Base-by-base conservation (phyloP, 2,329 filamentous ascomycete genomes). In the Didymella exigua region DNA sequence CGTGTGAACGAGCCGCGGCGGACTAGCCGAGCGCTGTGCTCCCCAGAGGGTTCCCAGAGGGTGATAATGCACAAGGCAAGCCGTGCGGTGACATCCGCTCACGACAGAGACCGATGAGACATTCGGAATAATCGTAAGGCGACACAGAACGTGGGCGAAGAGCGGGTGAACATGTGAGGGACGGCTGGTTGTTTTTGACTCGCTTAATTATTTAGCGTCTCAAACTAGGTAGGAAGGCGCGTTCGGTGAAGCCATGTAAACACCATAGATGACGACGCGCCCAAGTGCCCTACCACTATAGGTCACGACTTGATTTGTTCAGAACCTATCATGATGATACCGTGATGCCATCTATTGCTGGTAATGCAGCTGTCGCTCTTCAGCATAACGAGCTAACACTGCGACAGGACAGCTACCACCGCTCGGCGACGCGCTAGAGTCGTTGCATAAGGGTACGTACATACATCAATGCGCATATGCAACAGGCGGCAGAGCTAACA, bases 341-440 rank as follows among this genome's bases (percentile, higher is more conserved):
- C 61, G 58, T 64, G 59, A 74, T 74, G 71, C 66, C 69, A 44
- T 71, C 69, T 33, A 47, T 67, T 45, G 58, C 62, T 45, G 66
- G 68, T 74, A 68, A 61, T 53, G 62, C 50, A 47, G 38, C 41
- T 41, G 30, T 45, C 36, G 24, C 36, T 49, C 44, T 49, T 46
- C 38, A 37, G 51, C 50, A 46, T 34, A 56, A 43, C 21, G 40
- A 26, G 62, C 69, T 72, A 58, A 74, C 63, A 58, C 58, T 23
- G 45, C 58, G 50, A 57, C 58, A 72, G 70, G 61, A 51, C 68
- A 70, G 60, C 67, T 42, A 57, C 62, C 63, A 40, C 59, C 63
- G 56, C 59, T 74, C 63, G 62, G 67, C 58, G 67, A 72, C 63
- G 69, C 73, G 65, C 63, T 76, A 60, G 70, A 72, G 49, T 65